phyloP scores from a whole-genome alignment of 495 filamentous ascomycete species.

The Penicillium silybi region DNA sequence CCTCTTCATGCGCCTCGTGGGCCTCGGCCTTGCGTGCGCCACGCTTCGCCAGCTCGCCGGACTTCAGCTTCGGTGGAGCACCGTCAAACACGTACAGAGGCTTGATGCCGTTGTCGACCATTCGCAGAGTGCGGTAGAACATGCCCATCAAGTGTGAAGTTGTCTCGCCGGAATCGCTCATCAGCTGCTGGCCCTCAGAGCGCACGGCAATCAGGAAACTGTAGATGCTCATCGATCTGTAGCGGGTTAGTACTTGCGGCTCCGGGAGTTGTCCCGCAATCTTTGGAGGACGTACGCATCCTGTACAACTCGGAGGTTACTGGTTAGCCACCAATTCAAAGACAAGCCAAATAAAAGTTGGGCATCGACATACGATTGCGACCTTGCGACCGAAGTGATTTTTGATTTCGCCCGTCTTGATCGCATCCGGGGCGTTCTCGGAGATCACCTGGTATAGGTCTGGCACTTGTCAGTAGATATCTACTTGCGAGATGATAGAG shows the following conservation, averaged over 20 bases:
- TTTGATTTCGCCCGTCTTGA: conserved; percentile 96
- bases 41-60: conserved; percentile 90
- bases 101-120: conserved; percentile 98
- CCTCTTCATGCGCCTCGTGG: conserved; percentile 82
- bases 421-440: conserved; percentile 87
- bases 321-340: conserved; percentile 13
- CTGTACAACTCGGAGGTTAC: conserved; percentile 32
- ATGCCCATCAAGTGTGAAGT: conserved; percentile 98
- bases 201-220: conserved; percentile 97
- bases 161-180: conserved; percentile 87
- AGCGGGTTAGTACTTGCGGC: conserved; percentile 14
- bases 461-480: conserved; percentile 23
- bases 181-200: conserved; percentile 93
- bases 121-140: conserved; percentile 97
- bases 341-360: neutral
- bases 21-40: conserved; percentile 89
- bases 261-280: neutral
- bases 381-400: conserved; percentile 97
- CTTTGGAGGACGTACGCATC: conserved; percentile 68
- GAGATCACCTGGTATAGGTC: conserved; percentile 82
- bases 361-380: conserved; percentile 72
- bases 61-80: conserved; percentile 93
- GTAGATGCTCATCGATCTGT: conserved; percentile 97
- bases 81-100: conserved; percentile 98
- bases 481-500: neutral